These are phyloP conservation scores for Populus euphratica DNA, from an alignment of 345 rosid genomes.

Conservation along the genomic window DNA sequence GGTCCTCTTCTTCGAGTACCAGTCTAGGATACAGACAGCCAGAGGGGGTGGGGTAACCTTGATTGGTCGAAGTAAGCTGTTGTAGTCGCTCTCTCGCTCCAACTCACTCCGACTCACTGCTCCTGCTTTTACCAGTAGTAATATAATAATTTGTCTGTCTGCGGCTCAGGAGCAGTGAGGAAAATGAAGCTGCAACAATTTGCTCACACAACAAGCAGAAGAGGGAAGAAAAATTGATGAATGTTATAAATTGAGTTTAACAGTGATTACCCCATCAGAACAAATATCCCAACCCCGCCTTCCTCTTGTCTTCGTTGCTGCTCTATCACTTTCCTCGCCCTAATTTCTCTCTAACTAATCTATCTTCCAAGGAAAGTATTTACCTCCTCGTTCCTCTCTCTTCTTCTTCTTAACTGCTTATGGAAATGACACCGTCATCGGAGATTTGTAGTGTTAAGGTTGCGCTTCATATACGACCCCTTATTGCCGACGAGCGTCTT, in stretches of 20 bases:
- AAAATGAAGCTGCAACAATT: slow-evolving; percentile 23
- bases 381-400: slow-evolving; percentile 8
- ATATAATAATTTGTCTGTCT: too few relatives aligned
- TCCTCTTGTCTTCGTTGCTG: slow-evolving; percentile 4
- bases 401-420: slow-evolving; percentile 3
- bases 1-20: too few relatives aligned
- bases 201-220: too few relatives aligned
- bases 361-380: neutral
- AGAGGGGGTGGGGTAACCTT: too few relatives aligned
- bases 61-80: too few relatives aligned
- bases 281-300: too few relatives aligned
- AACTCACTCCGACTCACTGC: too few relatives aligned
- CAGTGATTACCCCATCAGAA: too few relatives aligned
- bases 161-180: slow-evolving; percentile 22
- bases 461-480: slow-evolving; percentile 26
- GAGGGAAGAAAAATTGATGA: too few relatives aligned
- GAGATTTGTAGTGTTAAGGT: slow-evolving; percentile 28
- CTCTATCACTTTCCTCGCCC: slow-evolving; percentile 17
- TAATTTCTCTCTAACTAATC: slow-evolving; percentile 2
- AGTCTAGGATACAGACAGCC: too few relatives aligned
- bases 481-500: slow-evolving; percentile 20
- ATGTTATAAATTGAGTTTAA: too few relatives aligned
- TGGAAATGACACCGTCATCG: neutral
- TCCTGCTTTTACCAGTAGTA: neutral
- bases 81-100: too few relatives aligned